Conservation (phyloP, 2,329 filamentous ascomycete species). For the Talaromyces marneffei region DNA sequence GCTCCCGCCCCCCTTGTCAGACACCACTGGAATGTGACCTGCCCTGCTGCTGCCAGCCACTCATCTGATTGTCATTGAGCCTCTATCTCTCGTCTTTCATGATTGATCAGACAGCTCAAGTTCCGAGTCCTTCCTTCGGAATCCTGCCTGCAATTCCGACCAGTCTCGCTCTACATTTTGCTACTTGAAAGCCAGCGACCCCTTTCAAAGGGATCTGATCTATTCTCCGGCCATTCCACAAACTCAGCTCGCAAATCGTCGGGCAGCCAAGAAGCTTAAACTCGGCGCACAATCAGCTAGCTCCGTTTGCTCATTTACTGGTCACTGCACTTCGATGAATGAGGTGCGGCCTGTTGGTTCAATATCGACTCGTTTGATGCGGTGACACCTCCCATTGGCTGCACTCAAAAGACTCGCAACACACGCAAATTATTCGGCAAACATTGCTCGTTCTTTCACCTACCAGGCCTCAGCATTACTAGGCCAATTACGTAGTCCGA, state of each 20-base stretch:
- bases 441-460: not conserved
- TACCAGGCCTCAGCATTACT: not conserved
- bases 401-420: not conserved
- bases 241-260: not conserved
- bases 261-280: not conserved
- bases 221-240: not conserved
- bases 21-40: not conserved
- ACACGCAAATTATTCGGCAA: not conserved
- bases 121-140: not conserved
- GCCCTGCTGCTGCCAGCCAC: not conserved
- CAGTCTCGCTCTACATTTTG: not conserved
- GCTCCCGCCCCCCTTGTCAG: not conserved
- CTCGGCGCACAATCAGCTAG: not conserved
- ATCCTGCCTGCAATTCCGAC: not conserved
- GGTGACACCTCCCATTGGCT: not conserved
- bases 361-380: not conserved
- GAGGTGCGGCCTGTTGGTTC: not conserved
- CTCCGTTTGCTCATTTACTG: not conserved
- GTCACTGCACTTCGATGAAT: not conserved
- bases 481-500: not conserved
- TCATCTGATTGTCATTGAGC: not conserved
- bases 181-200: not conserved
- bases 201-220: not conserved
- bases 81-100: not conserved
- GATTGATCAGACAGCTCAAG: conserved; percentile 2